Evolutionary conservation across 164 flowering plant species (phyloP).

Genomic region (Kingdonia uniflora): DNA sequence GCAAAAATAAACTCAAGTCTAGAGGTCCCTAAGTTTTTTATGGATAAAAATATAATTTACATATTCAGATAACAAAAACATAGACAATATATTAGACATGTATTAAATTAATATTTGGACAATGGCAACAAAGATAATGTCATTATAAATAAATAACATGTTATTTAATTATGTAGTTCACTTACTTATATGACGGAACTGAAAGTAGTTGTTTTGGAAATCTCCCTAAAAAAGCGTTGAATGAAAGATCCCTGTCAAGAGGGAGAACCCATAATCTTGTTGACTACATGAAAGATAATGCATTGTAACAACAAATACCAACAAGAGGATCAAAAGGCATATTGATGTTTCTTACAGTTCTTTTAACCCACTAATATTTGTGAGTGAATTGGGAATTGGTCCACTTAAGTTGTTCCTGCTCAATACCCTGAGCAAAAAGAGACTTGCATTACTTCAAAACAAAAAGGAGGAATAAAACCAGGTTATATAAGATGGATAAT

Average conservation of each 20-base stretch:
- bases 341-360: slow-evolving; percentile 23
- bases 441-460: neutral
- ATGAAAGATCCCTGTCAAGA: slow-evolving; percentile 68
- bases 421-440: slow-evolving; percentile 19
- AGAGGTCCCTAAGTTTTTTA: no score
- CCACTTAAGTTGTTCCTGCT: slow-evolving; percentile 38
- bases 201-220: slow-evolving; percentile 50
- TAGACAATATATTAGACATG: no score
- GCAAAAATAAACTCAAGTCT: no score
- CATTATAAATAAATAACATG: no score
- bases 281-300: neutral
- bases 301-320: neutral
- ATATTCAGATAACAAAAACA: no score
- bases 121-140: no score
- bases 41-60: no score
- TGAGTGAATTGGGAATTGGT: slow-evolving; percentile 31
- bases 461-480: neutral
- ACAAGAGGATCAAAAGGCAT: neutral
- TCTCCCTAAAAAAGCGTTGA: slow-evolving; percentile 49
- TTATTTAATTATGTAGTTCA: neutral
- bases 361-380: slow-evolving; percentile 24
- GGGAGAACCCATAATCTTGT: slow-evolving; percentile 1
- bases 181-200: slow-evolving; percentile 56
- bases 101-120: no score
- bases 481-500: no score